Evolutionary conservation across 495 filamentous ascomycete genomes (phyloP).

Genomic region (Aspergillus panamensis): DNA sequence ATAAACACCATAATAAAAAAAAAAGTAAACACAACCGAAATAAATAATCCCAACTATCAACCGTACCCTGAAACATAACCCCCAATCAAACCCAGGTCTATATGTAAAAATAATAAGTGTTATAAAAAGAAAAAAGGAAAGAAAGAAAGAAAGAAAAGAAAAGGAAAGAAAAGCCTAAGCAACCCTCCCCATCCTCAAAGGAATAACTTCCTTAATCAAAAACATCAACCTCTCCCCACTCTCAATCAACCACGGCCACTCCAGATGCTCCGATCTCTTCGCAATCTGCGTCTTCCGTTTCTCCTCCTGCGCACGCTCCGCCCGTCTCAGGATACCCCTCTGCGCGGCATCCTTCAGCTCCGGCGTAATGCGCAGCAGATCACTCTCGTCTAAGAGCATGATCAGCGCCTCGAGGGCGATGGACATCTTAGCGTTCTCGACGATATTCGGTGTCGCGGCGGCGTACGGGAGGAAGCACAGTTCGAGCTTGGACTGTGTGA

Average conservation of each 20-base stretch:
- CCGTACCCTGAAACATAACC: too few relatives aligned
- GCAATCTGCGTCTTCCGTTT: conserved; percentile 33
- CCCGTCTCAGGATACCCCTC: conserved; percentile 60
- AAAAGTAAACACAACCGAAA: too few relatives aligned
- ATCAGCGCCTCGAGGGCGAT: conserved; percentile 71
- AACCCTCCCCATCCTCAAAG: neutral
- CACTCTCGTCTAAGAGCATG: conserved; percentile 49
- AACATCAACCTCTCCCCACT: conserved; percentile 41
- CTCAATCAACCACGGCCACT: conserved; percentile 39
- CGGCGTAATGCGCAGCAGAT: conserved; percentile 40
- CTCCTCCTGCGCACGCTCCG: conserved; percentile 48
- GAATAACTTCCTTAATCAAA: conserved; percentile 31
- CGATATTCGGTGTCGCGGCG: conserved; percentile 56
- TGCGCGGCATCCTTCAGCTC: conserved; percentile 53
- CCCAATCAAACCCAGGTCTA: too few relatives aligned
- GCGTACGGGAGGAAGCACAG: conserved; percentile 67
- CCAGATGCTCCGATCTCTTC: conserved; percentile 33
- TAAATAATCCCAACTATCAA: too few relatives aligned
- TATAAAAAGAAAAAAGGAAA: too few relatives aligned
- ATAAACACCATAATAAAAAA: neutral
- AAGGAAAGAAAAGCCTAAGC: neutral
- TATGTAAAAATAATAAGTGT: too few relatives aligned
- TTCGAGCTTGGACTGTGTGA: conserved; percentile 60
- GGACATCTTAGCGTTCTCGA: conserved; percentile 79
- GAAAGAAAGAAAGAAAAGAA: neutral